Evolutionary conservation across 169 alveolate species (phyloP), one percentile per base, ranked within the genome.

Genomic region (Cryptosporidium sp.): DNA sequence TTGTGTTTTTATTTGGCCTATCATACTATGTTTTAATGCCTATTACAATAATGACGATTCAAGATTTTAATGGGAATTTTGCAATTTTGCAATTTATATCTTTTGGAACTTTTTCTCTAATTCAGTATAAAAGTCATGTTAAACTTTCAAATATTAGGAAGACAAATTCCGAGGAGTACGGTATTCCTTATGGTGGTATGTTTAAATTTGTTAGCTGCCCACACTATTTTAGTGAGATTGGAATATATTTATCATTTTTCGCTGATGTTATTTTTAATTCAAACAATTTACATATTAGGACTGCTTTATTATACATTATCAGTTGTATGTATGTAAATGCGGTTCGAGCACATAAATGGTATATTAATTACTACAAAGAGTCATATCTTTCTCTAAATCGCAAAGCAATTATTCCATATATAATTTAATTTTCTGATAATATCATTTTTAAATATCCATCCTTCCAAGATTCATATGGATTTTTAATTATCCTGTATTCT

Each of bases 251-350:
- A 29, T 62, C 89, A 41, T 41, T 80, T 0, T 62, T 80, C 39
- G 7, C 23, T 23, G 89, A 80, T 80, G 18, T 62, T 21, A 14
- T 58, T 29, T 35, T 51, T 55, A 18, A 59, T 29, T 18, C 23
- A 18, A 43, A 62, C 0, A n/a, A 23, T 39, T 6, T 59, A n/a
- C 48, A 65, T 26, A 67, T 80, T 14, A 9, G 4, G 21, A 18
- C 50, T 18, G 89, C 89, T 43, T 23, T 80, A 29, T 31, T 43
- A 43, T 80, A 80, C 33, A 29, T 80, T 5, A 29, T 65, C 5
- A n/a, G 29, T n/a, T 80, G 89, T 65, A 80, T 80, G 89, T 62
- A 26, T 80, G 26, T 80, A 21, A 80, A 80, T 80, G 89, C 89
- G 8, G 12, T 80, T 7, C 33, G 89, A 62, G 26, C 89, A 26